Base-by-base conservation (phyloP, 1,284 basidiomycete species). In the Trichosporon sp. region DNA sequence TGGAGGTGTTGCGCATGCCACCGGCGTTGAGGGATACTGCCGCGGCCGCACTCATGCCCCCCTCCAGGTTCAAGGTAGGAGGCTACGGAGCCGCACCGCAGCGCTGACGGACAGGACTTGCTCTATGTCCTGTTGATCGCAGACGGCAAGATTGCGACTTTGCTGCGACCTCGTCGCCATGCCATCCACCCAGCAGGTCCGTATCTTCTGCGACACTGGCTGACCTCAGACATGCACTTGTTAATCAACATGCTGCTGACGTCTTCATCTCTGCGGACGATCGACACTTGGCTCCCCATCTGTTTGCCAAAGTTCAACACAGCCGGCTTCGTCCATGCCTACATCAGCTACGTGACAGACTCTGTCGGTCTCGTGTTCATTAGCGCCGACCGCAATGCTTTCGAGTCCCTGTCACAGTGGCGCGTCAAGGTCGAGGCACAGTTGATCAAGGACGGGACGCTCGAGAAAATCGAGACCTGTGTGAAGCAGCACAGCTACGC, bases 261-360 rank as follows among this genome's bases (percentile, higher is more conserved):
- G 80, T 91, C 79, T 80, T 86, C 59, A 83, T 89, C 44, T 86
- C 87, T 67, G 84, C 91, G 75, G 85, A 88, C 80, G 84, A 88
- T 66, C 84, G 92, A 94, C 21, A 90, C 90, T 4, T 99, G 94
- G 92, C 84, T 98, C 2, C 96, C 96, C 0, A 86, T 99, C 58
- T 99, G 95, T 75, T 85, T 99, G 10, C 95, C 96, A 0, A 94
- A 94, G 75, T 97, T 92, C 82, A 95, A 97, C 71, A 84, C 92
- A 0, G 83, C 88, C 1, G 91, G 90, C 0, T 98, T 98, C 78
- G 88, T 96, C 19, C 93, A 99, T 78, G 91, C 92, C 16, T 97
- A 95, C 73, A 86, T 97, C 61, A 88, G 87, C 36, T 95, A 90
- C 76, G 77, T 89, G 21, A 61, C 71, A 40, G 73, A 73, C 4